phyloP scores from a whole-genome alignment of 2,329 filamentous ascomycete species.

The Fusarium sublunatum region DNA sequence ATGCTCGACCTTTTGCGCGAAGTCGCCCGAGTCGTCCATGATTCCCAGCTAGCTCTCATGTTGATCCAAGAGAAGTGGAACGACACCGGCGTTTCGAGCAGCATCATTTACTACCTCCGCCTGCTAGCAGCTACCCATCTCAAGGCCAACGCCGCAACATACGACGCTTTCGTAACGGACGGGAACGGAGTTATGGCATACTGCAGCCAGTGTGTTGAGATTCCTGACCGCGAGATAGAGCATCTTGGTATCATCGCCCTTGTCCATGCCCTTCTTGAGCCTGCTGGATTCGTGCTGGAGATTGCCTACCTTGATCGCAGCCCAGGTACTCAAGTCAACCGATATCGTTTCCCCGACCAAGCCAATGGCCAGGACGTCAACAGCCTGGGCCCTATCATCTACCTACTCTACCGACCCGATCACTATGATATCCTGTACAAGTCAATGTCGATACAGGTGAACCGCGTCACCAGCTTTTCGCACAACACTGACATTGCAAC shows the following conservation, averaged over 20 bases:
- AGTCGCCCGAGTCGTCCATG: slow-evolving; percentile 68
- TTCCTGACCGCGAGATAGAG: slow-evolving; percentile 85
- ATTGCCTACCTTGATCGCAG: slow-evolving; percentile 93
- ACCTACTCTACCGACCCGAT: slow-evolving; percentile 75
- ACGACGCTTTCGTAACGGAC: slow-evolving; percentile 76
- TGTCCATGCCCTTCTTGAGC: slow-evolving; percentile 81
- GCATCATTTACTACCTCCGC: slow-evolving; percentile 86
- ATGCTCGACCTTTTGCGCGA: slow-evolving; percentile 75
- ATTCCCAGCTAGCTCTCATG: slow-evolving; percentile 66
- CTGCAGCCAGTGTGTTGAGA: slow-evolving; percentile 76
- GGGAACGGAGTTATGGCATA: slow-evolving; percentile 73
- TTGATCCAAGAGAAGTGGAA: slow-evolving; percentile 78
- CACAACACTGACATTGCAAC: slow-evolving; percentile 59
- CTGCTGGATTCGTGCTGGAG: slow-evolving; percentile 81
- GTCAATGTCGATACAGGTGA: slow-evolving; percentile 61
- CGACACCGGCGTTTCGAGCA: slow-evolving; percentile 71
- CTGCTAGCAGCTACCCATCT: slow-evolving; percentile 87
- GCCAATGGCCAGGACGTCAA: slow-evolving; percentile 58
- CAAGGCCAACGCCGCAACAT: slow-evolving; percentile 76
- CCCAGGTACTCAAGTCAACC: slow-evolving; percentile 79
- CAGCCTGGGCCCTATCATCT: slow-evolving; percentile 63
- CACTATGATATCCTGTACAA: slow-evolving; percentile 97
- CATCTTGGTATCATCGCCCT: slow-evolving; percentile 85
- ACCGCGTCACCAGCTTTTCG: slow-evolving; percentile 61
- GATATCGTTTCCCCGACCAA: slow-evolving; percentile 71